Base-by-base conservation (phyloP, 108 stramenopile genomes). In the Skeletonema tropicum region DNA sequence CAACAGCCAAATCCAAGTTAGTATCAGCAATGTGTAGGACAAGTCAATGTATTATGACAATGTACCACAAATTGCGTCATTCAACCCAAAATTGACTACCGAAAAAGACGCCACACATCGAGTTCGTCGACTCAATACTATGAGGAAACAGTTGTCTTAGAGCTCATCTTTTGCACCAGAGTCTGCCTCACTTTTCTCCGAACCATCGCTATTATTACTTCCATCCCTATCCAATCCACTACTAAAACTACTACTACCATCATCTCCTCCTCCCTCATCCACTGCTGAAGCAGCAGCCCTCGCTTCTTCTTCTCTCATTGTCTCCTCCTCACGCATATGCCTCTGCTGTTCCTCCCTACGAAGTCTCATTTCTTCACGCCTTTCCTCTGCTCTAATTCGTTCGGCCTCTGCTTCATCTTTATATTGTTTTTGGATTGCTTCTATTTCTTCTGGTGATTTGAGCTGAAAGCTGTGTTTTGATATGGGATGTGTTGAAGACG, bases 391-490 rank as follows among this genome's bases (percentile, higher is more conserved):
- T 13, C 2, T 41, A 12, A 12, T 13, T 41, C 39, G 48, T 49
- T 17, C 48, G 21, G 48, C 48, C 3, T 23, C 52, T 55, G 6
- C 52, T 55, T 55, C 21, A 23, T n/a, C 9, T 55, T 55, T 55
- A 0, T 11, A 1, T 55, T 55, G 19, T 8, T 55, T 4, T 45
- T 45, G 42, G 1, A 45, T 45, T 4, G 15, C 42, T 23, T 55
- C 52, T 9, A 55, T 9, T 17, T 55, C 52, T 55, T 55, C 52
- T 55, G 52, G 52, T 23, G 52, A 25, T 55, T 55, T 55, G 52
- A 55, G 52, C 9, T 55, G 52, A 55, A 55, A 55, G 23, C 52
- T 49, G 48, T 49, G 48, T 49, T 1, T 49, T 4, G n/a, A n/a
- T 19, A 1, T 49, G 0, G 5, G 48, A 39, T n/a, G 2, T 39